Evolutionary conservation across 169 alveolate species (phyloP), one percentile per base, ranked within the genome.

Genomic region (Plasmodium chabaudi): DNA sequence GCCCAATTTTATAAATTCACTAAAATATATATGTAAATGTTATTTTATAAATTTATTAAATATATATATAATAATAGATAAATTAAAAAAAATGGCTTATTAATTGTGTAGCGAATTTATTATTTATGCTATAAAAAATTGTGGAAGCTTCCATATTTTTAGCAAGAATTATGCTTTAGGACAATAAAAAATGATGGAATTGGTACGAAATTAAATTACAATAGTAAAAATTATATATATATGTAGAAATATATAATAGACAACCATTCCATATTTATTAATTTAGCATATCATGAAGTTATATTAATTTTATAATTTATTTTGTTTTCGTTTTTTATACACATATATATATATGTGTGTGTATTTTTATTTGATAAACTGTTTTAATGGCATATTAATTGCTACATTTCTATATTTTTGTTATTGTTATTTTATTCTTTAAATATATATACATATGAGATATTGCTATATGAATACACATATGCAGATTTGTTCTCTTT

Each of bases 101-200:
- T 49, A 65, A 47, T 77, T 47, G 17, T 77, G 75, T 42, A 63
- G 77, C 49, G 49, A 77, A 77, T 47, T 57, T 56, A 42, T 57
- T 44, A 19, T 77, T 63, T 77, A 49, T 68, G 74, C 88, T 77
- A 64, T 42, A 77, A 65, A 44, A 51, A 49, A 39, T 51, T 77
- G 88, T 61, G 46, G 77, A 61, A 77, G 73, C 72, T 64, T 77
- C 19, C 72, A 69, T 69, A 77, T 77, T 63, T 57, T 77, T 77
- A 77, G 74, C 77, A 77, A 77, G 61, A 77, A 59, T 42, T 64
- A 51, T 59, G 70, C 49, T 39, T 77, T 25, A 77, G 72, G 42
- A 39, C 68, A 63, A 77, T 63, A 77, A 63, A 49, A 68, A 51
- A 68, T 61, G 39, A 75, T 34, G 42, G 42, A 34, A 34, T 34